Evolutionary conservation across 2,329 filamentous ascomycete genomes (phyloP).

Genomic region (Pleomassaria siparia): DNA sequence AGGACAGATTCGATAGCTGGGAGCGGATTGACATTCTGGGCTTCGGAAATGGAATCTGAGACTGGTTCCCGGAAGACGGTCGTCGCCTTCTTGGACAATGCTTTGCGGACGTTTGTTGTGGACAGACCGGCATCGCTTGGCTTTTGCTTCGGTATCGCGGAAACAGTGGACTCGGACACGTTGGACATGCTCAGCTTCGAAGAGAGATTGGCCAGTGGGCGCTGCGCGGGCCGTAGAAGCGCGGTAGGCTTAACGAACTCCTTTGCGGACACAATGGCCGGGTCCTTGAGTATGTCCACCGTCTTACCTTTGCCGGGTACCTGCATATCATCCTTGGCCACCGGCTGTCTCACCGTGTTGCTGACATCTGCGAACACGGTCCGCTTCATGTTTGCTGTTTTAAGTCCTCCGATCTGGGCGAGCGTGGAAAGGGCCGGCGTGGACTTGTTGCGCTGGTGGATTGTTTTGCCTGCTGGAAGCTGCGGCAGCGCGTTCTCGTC

Average conservation of each 20-base stretch:
- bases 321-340: constrained; percentile 59
- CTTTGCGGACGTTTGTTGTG: constrained; percentile 49
- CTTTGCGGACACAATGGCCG: constrained; percentile 30
- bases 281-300: constrained; percentile 11
- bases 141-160: constrained; percentile 25
- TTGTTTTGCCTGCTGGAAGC: constrained; percentile 47
- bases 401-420: constrained; percentile 58
- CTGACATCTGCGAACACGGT: constrained; percentile 81
- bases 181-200: constrained; percentile 23
- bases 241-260: constrained; percentile 48
- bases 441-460: constrained; percentile 84
- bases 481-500: constrained; percentile 67
- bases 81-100: constrained; percentile 55
- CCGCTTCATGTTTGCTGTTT: constrained; percentile 69
- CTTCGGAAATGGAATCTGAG: constrained; percentile 20
- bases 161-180: constrained; percentile 16
- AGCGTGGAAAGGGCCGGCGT: constrained; percentile 62
- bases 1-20: constrained; percentile 21
- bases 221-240: constrained; percentile 63
- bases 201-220: constrained; percentile 47
- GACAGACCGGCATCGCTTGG: constrained; percentile 29
- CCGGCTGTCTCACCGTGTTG: constrained; percentile 57
- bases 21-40: constrained; percentile 13
- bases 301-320: constrained; percentile 45
- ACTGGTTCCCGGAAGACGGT: constrained; percentile 56